These are phyloP conservation scores for Fusarium transvaalense DNA, from an alignment of 2,329 filamentous ascomycete genomes.

Conservation along the genomic window DNA sequence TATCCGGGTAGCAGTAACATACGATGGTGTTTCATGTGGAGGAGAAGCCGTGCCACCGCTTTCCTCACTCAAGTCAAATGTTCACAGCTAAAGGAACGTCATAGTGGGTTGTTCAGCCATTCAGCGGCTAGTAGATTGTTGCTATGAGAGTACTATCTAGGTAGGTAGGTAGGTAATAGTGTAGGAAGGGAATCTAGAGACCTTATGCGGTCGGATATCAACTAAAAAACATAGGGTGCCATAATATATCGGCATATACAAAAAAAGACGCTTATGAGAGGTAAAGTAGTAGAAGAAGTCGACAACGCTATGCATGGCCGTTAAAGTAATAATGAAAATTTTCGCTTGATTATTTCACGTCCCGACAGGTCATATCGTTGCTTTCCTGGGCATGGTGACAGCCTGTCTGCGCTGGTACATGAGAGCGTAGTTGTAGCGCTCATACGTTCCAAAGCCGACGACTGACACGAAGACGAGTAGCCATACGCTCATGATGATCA, in stretches of 20 bases:
- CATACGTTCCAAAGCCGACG: slow-evolving; percentile 74
- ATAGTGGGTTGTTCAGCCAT: slow-evolving; percentile 20
- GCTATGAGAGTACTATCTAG: slow-evolving; percentile 25
- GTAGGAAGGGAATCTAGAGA: slow-evolving; percentile 36
- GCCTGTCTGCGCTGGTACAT: slow-evolving; percentile 64
- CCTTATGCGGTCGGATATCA: slow-evolving; percentile 44
- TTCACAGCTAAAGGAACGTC: slow-evolving; percentile 1
- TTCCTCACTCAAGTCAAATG: slow-evolving; percentile 6
- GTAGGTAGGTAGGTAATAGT: slow-evolving; percentile 16
- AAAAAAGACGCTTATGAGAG: slow-evolving; percentile 38
- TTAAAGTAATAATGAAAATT: slow-evolving; percentile 31
- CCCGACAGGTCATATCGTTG: slow-evolving; percentile 15
- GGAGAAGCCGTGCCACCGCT: slow-evolving; percentile 26
- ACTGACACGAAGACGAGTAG: slow-evolving; percentile 66
- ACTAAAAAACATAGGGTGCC: slow-evolving; percentile 40
- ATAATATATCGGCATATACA: slow-evolving; percentile 36
- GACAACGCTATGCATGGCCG: slow-evolving; percentile 41
- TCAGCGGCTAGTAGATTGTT: slow-evolving; percentile 28
- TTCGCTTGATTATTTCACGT: slow-evolving; percentile 25
- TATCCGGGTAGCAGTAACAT: slow-evolving; percentile 28
- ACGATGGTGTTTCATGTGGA: slow-evolving; percentile 41
- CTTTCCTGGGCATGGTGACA: slow-evolving; percentile 35
- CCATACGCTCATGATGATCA: slow-evolving; percentile 76
- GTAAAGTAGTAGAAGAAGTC: slow-evolving; percentile 29
- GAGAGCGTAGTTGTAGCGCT: slow-evolving; percentile 75